Evolutionary conservation across 2,329 filamentous ascomycete species (phyloP).

Genomic region (Proliferodiscus dingleyae): DNA sequence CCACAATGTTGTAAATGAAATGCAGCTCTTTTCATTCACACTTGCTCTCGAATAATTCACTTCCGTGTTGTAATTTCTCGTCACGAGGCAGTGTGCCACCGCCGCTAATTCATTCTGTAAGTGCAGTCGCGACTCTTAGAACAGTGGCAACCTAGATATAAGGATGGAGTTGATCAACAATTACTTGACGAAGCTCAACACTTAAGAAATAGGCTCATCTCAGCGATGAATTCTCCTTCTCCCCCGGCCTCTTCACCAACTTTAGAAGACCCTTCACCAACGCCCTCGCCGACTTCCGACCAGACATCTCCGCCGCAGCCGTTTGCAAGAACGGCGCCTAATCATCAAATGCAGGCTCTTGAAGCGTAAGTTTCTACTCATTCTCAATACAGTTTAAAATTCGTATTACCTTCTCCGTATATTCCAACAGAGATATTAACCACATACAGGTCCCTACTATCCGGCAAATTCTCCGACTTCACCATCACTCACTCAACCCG

Average conservation of each 20-base stretch:
- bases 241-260: background rate
- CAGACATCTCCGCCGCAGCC: background rate
- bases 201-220: background rate
- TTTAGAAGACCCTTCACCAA: background rate
- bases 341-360: constrained; percentile 13
- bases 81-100: too few relatives aligned
- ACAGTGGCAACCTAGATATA: background rate
- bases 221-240: background rate
- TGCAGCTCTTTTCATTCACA: too few relatives aligned
- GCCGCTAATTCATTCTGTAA: background rate
- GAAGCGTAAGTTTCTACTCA: constrained; percentile 7
- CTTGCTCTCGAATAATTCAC: too few relatives aligned
- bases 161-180: constrained; percentile 13
- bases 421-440: too few relatives aligned
- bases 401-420: too few relatives aligned
- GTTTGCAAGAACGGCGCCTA: background rate
- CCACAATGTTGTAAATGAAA: too few relatives aligned
- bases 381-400: background rate
- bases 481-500: constrained; percentile 16
- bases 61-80: too few relatives aligned
- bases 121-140: background rate
- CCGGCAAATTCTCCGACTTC: constrained; percentile 25
- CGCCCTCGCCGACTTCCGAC: background rate
- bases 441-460: constrained; percentile 17
- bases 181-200: constrained; percentile 10